A percentile compares a stretch with the other conserved stretches of the same genome.
Evolutionary conservation across 768 basidiomycete genomes (phyloP).

Genomic region (Tephrocybe rancida): DNA sequence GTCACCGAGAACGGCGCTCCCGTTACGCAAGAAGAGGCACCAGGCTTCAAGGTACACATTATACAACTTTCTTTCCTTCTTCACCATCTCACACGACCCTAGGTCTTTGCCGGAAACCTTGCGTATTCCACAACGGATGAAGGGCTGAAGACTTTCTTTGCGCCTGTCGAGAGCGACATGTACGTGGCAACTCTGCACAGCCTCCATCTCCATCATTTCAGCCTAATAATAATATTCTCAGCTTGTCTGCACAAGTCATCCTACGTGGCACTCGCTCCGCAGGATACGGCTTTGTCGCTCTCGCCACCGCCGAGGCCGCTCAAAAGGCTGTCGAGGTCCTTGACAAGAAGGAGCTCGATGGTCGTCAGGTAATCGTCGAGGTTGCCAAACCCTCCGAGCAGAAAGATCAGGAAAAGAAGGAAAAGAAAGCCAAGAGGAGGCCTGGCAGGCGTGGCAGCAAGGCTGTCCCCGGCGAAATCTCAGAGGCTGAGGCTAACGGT

Average conservation of each 20-base stretch:
- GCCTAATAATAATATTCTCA: constrained; percentile 32
- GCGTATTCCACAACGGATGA: constrained; percentile 93
- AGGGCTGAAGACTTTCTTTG: constrained; percentile 94
- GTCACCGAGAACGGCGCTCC: constrained; percentile 85
- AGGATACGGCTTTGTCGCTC: constrained; percentile 92
- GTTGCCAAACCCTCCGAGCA: constrained; percentile 89
- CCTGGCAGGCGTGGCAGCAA: constrained; percentile 85
- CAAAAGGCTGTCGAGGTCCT: constrained; percentile 85
- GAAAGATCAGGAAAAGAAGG: constrained; percentile 83
- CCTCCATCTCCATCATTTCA: constrained; percentile 37
- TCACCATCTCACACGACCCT: constrained; percentile 19
- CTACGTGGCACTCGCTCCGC: constrained; percentile 83
- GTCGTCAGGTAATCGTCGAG: constrained; percentile 88
- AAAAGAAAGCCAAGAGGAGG: constrained; percentile 78
- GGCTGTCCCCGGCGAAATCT: constrained; percentile 87
- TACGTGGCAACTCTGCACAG: constrained; percentile 57
- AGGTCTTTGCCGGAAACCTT: constrained; percentile 97
- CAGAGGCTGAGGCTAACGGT: constrained; percentile 87
- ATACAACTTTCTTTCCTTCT: constrained; percentile 20
- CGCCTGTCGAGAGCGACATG: constrained; percentile 85
- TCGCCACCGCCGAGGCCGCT: constrained; percentile 79
- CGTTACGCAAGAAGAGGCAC: constrained; percentile 77
- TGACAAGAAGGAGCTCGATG: constrained; percentile 88
- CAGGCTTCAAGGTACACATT: constrained; percentile 74
- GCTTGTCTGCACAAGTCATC: constrained; percentile 85